Evolutionary conservation across 2,329 filamentous ascomycete genomes (phyloP), one percentile per base, ranked within the genome.

Genomic region (Colletotrichum simmondsii): DNA sequence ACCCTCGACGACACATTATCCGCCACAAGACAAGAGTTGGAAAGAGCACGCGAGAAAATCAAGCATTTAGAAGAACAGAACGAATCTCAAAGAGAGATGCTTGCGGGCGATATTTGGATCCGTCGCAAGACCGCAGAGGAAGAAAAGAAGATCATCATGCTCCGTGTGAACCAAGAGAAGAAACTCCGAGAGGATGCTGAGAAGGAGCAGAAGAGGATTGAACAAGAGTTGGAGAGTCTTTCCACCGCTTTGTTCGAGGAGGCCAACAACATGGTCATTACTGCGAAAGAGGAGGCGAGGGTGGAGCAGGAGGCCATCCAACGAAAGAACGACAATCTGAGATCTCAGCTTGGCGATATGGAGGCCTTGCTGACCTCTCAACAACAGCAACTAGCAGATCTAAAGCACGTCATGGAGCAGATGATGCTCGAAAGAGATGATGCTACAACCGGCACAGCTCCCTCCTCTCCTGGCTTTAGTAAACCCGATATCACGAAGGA

Each of bases 261-360:
- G 86, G 97, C 97, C 62, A 98, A 99, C 85, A 95, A 93, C 87
- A 98, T 99, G 96, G 97, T 99, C 65, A 94, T 96, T 53, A 92
- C 91, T 19, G 96, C 96, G 49, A 94, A 97, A 79, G 95, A 95
- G 81, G 94, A 98, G 74, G 95, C 97, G 10, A 92, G 95, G 74
- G 92, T 90, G 75, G 95, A 98, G 77, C 93, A 95, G 49, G 95
- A 98, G 76, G 88, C 89, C 5, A 86, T 95, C 54, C 92, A 95
- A 70, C 93, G 93, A 79, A 94, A 94, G 80, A 97, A 97, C 78
- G 95, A 98, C 70, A 94, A 97, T 82, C 88, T 98, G 64, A 94
- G 91, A 78, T 89, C 92, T 30, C 95, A 98, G 81, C 87, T 99
- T 65, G 91, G 91, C 69, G 96, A 99, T 80, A 96, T 94, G 0